phyloP scores from a whole-genome alignment of 1,139 yeast genomes.

The Candida buenavistaensis region DNA sequence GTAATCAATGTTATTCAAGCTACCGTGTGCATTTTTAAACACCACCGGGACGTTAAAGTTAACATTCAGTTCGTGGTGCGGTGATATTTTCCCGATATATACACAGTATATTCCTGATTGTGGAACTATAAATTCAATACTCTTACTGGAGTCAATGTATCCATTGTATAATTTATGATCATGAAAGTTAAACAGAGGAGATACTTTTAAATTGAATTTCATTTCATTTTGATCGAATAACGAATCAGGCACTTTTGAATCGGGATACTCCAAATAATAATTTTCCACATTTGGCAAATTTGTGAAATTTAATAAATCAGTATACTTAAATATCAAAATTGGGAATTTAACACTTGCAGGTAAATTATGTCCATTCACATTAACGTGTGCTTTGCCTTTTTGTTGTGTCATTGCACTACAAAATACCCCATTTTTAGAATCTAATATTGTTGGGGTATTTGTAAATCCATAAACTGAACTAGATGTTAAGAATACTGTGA shows the following conservation, averaged over 20 bases:
- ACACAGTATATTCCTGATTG: conserved; percentile 36
- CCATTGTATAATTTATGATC: conserved; percentile 12
- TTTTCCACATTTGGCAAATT: conserved; percentile 21
- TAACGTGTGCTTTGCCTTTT: conserved; percentile 9
- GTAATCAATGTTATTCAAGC: conserved; percentile 23
- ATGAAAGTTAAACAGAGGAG: conserved; percentile 8
- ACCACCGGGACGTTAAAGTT: conserved; percentile 20
- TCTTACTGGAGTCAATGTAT: conserved; percentile 10
- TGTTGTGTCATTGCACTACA: conserved; percentile 11
- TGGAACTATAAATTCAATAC: conserved; percentile 16
- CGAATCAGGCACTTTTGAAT: conserved; percentile 10
- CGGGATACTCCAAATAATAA: conserved; percentile 14
- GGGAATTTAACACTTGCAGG: conserved; percentile 17
- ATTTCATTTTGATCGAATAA: conserved; percentile 3
- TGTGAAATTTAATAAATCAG: conserved; percentile 24
- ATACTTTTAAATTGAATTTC: conserved; percentile 11
- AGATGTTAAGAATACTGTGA: neutral
- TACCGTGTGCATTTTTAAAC: conserved; percentile 29
- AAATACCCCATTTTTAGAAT: conserved; percentile 9
- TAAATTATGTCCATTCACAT: conserved; percentile 5
- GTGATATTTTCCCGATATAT: conserved; percentile 33
- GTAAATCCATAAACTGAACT: conserved; percentile 1
- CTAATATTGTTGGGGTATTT: conserved; percentile 11
- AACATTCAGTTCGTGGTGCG: too few relatives aligned
- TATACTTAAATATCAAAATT: conserved; percentile 25